Evolutionary conservation across 2,329 filamentous ascomycete species (phyloP), one percentile per base, ranked within the genome.

Genomic region (Verticillium klebahnii): DNA sequence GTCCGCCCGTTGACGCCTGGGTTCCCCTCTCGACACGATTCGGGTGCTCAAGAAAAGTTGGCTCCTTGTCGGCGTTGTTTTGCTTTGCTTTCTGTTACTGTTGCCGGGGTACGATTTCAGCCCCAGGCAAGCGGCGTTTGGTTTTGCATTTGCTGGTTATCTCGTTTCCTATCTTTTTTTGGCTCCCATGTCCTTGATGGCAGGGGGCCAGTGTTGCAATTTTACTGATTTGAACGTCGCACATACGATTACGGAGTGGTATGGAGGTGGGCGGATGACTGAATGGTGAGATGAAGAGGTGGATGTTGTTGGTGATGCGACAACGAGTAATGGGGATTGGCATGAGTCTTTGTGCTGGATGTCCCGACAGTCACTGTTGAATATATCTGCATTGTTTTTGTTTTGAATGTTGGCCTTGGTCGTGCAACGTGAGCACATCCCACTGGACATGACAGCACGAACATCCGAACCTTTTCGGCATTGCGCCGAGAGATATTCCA

Each of bases 31-130:
- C 45, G 45, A 52, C 19, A 52, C 45, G 45, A 52, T 23, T 19
- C 8, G 45, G 45, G 45, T 9, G 45, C 45, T 52, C 58, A 63
- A 64, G 57, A 64, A 61, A 64, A 63, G 61, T 64, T 64, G 55
- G 60, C 61, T 37, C 34, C 57, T 63, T 52, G 45, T 50, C n/a
- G 63, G 59, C 59, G 63, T 39, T 57, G 54, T 17, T 25, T 39
- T 57, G 54, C 23, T 25, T 39, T 63, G 59, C 19, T 23, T 52
- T 52, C 23, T 57, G 61, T 61, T 50, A 23, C 11, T 36, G 23
- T 39, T 52, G 45, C 45, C 11, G 11, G 45, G 45, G 45, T 12
- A 52, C 34, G 9, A 36, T 11, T 25, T 52, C 23, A 19, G 45
- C 19, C 45, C 19, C n/a, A 19, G 19, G 45, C 19, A 52, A 52